phyloP scores from a whole-genome alignment of 208 protist genomes.

The Trypanosoma lewisi region DNA sequence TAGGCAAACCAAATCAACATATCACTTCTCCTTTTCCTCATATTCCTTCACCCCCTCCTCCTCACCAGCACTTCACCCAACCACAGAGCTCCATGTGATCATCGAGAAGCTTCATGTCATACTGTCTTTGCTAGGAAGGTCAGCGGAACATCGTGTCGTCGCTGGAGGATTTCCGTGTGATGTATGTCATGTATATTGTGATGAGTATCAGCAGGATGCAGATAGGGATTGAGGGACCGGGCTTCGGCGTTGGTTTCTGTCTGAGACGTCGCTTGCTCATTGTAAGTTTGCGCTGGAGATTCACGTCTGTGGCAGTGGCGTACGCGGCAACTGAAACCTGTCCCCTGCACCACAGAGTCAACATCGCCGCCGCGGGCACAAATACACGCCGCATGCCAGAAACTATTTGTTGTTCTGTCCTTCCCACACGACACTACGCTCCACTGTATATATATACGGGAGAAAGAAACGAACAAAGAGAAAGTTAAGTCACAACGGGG shows the following conservation, averaged over 20 bases:
- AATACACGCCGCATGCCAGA: neutral
- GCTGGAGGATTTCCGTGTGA: conserved; percentile 19
- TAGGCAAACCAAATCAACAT: too few relatives aligned
- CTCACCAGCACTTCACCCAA: too few relatives aligned
- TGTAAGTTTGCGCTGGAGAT: conserved; percentile 27
- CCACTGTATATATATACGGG: too few relatives aligned
- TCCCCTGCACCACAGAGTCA: neutral
- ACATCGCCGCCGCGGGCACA: neutral
- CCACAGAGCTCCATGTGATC: too few relatives aligned
- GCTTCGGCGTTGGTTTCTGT: conserved; percentile 32
- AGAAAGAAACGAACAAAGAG: conserved; percentile 11
- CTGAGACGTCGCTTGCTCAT: conserved; percentile 54
- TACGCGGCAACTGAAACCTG: neutral
- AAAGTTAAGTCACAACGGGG: too few relatives aligned
- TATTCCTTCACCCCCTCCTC: too few relatives aligned
- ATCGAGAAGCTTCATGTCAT: too few relatives aligned
- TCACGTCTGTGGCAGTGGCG: neutral
- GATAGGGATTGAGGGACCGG: conserved; percentile 36
- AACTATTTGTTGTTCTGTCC: neutral
- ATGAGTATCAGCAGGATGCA: conserved; percentile 8
- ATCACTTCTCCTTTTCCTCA: too few relatives aligned
- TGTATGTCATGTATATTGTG: conserved; percentile 17
- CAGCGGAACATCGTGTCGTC: conserved; percentile 41
- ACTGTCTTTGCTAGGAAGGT: neutral
- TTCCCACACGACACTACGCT: neutral